Conservation (phyloP, 2,329 filamentous ascomycete genomes). For the Trichoderma endophyticum region DNA sequence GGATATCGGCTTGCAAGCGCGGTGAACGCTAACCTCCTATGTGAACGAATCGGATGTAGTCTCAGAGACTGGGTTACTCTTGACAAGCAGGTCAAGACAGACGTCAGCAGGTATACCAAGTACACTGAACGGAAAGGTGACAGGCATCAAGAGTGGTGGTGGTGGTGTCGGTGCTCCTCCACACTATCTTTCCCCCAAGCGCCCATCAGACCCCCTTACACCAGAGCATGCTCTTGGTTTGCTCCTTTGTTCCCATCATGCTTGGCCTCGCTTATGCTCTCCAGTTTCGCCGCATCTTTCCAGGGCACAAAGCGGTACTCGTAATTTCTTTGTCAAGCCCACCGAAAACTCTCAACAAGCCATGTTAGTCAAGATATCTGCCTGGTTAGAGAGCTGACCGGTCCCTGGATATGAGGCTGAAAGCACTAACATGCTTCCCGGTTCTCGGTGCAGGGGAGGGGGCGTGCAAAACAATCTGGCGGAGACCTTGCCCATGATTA, state of each 20-base stretch:
- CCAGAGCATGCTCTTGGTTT: neutral
- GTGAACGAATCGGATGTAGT: neutral
- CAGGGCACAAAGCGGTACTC: neutral
- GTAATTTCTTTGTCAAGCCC: neutral
- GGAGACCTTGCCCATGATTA: neutral
- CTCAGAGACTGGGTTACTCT: neutral
- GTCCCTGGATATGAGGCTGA: conserved; percentile 9
- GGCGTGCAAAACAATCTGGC: neutral
- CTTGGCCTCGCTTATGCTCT: neutral
- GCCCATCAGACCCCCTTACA: neutral
- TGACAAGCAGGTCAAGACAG: neutral
- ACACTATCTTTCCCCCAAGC: neutral
- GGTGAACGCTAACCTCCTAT: neutral
- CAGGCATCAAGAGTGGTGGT: neutral
- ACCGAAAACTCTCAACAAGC: neutral
- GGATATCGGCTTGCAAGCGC: neutral
- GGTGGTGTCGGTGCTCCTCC: neutral
- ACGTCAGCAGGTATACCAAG: neutral
- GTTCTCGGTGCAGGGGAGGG: neutral
- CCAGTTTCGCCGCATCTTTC: neutral
- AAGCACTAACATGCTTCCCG: neutral
- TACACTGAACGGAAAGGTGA: neutral
- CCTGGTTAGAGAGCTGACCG: neutral
- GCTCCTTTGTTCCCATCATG: too few species aligned
- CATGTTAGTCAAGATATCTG: neutral